Evolutionary conservation across 805 yeast genomes (phyloP), one percentile per base, ranked within the genome.

Genomic region (Candida hispaniensis): DNA sequence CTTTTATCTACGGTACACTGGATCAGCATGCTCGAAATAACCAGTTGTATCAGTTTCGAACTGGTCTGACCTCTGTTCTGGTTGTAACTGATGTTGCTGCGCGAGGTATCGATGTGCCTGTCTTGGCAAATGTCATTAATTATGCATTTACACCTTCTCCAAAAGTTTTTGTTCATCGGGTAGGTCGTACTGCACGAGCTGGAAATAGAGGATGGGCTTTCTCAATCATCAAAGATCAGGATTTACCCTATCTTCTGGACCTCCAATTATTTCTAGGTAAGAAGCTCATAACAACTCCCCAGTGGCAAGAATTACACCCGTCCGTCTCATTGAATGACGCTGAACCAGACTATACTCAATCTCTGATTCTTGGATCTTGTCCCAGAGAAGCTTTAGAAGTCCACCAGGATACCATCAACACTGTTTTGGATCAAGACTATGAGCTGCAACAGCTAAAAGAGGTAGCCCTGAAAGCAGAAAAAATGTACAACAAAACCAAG

Each of bases 101-200:
- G 2, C 77, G 98, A 65, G 98, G 98, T 75, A 85, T 91, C 43
- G 99, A 93, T 72, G 82, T 91, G 45, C 98, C 98, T 0, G 75
- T 91, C 39, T 69, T 91, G 52, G 94, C 97, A 5, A 86, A 93
- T 52, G 99, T 91, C 35, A 69, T 91, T 47, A 91, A 91, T 56
- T 91, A 71, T 57, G 74, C 94, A 1, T 65, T 91, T 41, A 97
- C 97, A 7, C 79, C 83, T 1, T 77, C 93, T 1, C 83, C 96
- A 4, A 91, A 93, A 58, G 79, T 88, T 41, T 91, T 91, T 58
- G 71, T 91, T 39, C 99, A 91, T 60, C 75, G 99, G 61, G 97
- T 91, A 29, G 99, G 99, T 57, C 77, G 99, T 69, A 91, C 99
- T 28, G 99, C 98, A 7, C 79, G 99, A 69, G 98, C 98, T 6